These are phyloP conservation scores for Botryotinia convoluta DNA, from an alignment of 2,329 filamentous ascomycete species.

Conservation along the genomic window DNA sequence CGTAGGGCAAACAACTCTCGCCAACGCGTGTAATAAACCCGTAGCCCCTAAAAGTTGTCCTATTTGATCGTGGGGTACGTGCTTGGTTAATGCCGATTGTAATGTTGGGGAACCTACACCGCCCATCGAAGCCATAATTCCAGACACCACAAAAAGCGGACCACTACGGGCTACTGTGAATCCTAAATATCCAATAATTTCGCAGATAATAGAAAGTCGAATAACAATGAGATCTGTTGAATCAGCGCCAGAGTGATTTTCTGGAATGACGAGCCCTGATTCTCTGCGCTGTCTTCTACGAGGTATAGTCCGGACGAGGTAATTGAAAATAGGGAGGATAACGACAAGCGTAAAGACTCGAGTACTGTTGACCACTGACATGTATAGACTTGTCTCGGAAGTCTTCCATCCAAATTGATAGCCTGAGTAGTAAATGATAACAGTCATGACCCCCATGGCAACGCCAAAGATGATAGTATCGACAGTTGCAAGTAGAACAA, in stretches of 20 bases:
- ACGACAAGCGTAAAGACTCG: conserved; percentile 74
- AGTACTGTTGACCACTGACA: conserved; percentile 72
- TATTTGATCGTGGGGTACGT: conserved; percentile 77
- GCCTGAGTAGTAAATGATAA: conserved; percentile 80
- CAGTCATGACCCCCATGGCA: conserved; percentile 75
- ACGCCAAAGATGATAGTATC: conserved; percentile 82
- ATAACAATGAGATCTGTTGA: conserved; percentile 74
- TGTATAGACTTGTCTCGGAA: conserved; percentile 74
- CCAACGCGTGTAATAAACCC: conserved; percentile 79
- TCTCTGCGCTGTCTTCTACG: conserved; percentile 44
- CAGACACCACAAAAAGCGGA: conserved; percentile 66
- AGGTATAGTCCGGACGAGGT: conserved; percentile 59
- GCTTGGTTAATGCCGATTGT: conserved; percentile 83
- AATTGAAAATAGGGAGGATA: conserved; percentile 73
- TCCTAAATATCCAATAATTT: conserved; percentile 71
- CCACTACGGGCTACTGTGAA: conserved; percentile 66
- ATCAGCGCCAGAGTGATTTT: conserved; percentile 61
- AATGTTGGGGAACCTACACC: conserved; percentile 83
- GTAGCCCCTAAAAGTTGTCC: conserved; percentile 87
- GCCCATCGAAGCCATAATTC: conserved; percentile 71
- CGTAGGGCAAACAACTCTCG: conserved; percentile 74
- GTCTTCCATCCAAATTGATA: conserved; percentile 80
- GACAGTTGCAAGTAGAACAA: conserved; percentile 75
- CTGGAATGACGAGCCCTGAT: conserved; percentile 55
- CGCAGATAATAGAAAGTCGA: conserved; percentile 70